These are phyloP conservation scores for Xylaria sp. DNA, from an alignment of 2,329 filamentous ascomycete species.

Conservation along the genomic window DNA sequence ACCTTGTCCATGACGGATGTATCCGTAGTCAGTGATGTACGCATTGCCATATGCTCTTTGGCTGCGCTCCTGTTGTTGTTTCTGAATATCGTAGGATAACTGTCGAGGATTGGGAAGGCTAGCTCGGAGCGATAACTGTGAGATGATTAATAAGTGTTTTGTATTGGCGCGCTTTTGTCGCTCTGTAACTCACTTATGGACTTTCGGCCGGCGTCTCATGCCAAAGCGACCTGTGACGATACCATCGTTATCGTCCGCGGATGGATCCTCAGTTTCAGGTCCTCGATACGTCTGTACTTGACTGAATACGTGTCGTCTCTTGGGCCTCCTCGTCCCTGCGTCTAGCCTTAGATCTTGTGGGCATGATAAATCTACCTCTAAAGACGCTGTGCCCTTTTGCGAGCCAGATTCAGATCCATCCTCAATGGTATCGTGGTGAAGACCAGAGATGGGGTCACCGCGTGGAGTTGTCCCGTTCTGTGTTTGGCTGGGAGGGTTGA, in stretches of 20 bases:
- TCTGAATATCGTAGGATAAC: conserved; percentile 81
- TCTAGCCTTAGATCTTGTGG: conserved; percentile 52
- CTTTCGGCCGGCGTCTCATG: conserved; percentile 44
- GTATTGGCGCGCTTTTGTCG: not conserved
- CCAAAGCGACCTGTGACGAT: conserved; percentile 28
- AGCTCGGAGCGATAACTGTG: conserved; percentile 64
- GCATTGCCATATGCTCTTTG: conserved; percentile 58
- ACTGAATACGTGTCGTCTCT: conserved; percentile 56
- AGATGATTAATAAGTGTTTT: conserved; percentile 13
- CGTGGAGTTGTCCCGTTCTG: conserved; percentile 47
- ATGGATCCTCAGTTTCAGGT: conserved; percentile 42
- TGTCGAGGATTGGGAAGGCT: conserved; percentile 81
- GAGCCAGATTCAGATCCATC: conserved; percentile 43
- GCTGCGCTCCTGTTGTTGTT: conserved; percentile 53
- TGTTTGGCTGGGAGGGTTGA: conserved; percentile 50
- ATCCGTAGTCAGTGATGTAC: conserved; percentile 76
- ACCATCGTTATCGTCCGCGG: conserved; percentile 44
- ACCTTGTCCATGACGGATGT: conserved; percentile 77
- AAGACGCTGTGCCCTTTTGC: conserved; percentile 47
- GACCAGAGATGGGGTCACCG: conserved; percentile 46
- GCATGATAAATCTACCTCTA: conserved; percentile 56
- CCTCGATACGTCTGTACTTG: conserved; percentile 54
- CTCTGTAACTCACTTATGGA: conserved; percentile 47
- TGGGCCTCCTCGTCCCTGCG: conserved; percentile 40
- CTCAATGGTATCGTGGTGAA: conserved; percentile 50